Base-by-base conservation (phyloP, 768 basidiomycete species). In the Cyclocybe aegerita region DNA sequence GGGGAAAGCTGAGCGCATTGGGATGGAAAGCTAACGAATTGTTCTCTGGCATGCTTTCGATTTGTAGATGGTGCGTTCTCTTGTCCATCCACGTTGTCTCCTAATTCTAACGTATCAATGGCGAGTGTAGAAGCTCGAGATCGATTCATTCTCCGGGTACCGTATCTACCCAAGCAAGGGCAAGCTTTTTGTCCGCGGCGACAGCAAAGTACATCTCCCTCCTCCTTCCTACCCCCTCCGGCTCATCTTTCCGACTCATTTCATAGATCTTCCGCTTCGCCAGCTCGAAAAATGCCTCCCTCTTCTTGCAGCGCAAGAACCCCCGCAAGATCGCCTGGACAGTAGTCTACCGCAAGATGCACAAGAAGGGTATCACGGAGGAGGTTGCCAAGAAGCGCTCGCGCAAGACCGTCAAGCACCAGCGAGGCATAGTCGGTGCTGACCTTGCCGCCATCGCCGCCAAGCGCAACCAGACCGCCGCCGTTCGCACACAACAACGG, bases 301-400 rank as follows among this genome's bases (percentile, higher is more conserved):
- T 99, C 59, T 98, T 98, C 86, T 78, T 90, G 52, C 97, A 99
- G 74, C 91, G 96, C 78, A 99, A 99, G 81, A 98, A 99, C 81
- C 97, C 97, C 46, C 92, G 97, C 69, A 98, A 98, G 85, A 94
- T 98, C 76, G 88, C 96, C 57, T 98, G 96, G 96, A 98, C 96
- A 35, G 74, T 78, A 63, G 83, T 89, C 55, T 96, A 90, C 82
- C 89, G 92, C 59, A 89, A 94, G 63, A 92, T 97, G 88, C 97
- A 98, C 85, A 97, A 96, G 86, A 99, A 99, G 86, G 97, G 97
- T 71, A 85, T 98, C 71, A 94, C 94, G 44, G 96, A 98, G 77
- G 96, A 98, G 75, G 90, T 95, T 46, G 93, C 94, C 65, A 99
- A 98, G 93, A 98, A 97, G 80, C 89, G 96, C 58, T 90, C 90